Base-by-base conservation (phyloP, 805 yeast genomes). In the Clavispora asparagi region DNA sequence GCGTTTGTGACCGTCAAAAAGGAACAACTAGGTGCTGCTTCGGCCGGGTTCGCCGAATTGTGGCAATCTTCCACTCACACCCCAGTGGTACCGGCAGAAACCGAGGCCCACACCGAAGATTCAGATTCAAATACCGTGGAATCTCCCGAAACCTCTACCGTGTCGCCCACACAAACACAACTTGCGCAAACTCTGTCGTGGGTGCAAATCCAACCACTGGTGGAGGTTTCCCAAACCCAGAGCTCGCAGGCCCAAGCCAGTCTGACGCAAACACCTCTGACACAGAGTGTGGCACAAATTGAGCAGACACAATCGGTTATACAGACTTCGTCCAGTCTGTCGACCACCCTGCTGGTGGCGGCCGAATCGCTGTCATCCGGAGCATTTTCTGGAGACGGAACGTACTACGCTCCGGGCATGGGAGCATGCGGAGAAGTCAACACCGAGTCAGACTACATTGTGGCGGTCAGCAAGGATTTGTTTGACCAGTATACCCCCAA, bases 391-490 rank as follows among this genome's bases (percentile, higher is more conserved):
- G 81, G 81, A 38, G 61, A 76, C 48, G 82, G 81, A 44, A 78
- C 82, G 28, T 78, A 62, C 61, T 78, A 74, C 57, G 56, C 59
- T 28, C 68, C 76, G 17, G 71, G 71, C 6, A 55, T 64, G 40
- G 85, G 83, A 46, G 79, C 84, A 23, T 82, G 85, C 64, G 86
- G 86, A 37, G 48, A 54, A 39, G 58, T 68, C 49, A 72, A 64
- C 64, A 44, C 66, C 14, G 78, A 70, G 49, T 30, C 64, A n/a
- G 85, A 81, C 54, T 59, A 60, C 47, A 71, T 81, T 51, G 81
- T 75, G 38, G 86, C 85, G 35, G 63, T 80, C 52, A 73, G 78
- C 46, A 66, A 63, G 50, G 57, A 57, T 42, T 67, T 76, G 55
- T 76, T 64, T 56, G 65, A 68, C 50, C 54, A 59, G 32, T 57